Evolutionary conservation across 1,139 yeast genomes (phyloP).

Genomic region (Geotrichum citri-aurantii): DNA sequence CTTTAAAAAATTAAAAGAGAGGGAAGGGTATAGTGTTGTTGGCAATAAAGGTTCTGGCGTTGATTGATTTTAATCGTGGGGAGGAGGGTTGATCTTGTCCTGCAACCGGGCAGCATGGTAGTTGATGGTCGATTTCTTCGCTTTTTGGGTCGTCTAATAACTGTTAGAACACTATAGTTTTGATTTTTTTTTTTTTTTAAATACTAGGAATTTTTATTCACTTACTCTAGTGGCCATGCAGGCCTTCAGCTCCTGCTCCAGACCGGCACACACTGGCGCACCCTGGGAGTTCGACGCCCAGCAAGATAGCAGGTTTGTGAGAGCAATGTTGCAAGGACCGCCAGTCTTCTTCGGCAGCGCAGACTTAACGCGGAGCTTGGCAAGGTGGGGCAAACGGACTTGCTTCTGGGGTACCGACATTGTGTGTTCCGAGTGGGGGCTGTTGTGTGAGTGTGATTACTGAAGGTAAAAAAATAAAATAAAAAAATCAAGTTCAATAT

Average conservation of each 20-base stretch:
- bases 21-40: too few relatives aligned
- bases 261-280: conserved; percentile 53
- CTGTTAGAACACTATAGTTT: neutral
- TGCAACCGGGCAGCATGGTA: conserved; percentile 80
- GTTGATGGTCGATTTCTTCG: conserved; percentile 53
- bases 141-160: conserved; percentile 20
- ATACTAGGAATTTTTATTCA: neutral
- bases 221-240: conserved; percentile 45
- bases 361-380: conserved; percentile 65
- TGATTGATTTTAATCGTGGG: conserved; percentile 48
- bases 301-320: conserved; percentile 84
- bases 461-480: too few relatives aligned
- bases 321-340: conserved; percentile 70
- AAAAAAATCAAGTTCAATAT: neutral
- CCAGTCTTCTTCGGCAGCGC: conserved; percentile 52
- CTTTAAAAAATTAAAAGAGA: neutral
- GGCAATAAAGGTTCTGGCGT: neutral
- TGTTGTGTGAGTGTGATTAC: neutral
- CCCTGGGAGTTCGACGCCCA: conserved; percentile 97
- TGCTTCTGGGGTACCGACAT: conserved; percentile 24
- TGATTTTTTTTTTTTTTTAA: too few relatives aligned
- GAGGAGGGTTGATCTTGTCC: conserved; percentile 70
- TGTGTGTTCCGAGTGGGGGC: neutral
- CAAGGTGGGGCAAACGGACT: conserved; percentile 65
- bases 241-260: conserved; percentile 53